Evolutionary conservation across 202 grass and related monocot species (phyloP).

Genomic region (Saccharum hybrid): DNA sequence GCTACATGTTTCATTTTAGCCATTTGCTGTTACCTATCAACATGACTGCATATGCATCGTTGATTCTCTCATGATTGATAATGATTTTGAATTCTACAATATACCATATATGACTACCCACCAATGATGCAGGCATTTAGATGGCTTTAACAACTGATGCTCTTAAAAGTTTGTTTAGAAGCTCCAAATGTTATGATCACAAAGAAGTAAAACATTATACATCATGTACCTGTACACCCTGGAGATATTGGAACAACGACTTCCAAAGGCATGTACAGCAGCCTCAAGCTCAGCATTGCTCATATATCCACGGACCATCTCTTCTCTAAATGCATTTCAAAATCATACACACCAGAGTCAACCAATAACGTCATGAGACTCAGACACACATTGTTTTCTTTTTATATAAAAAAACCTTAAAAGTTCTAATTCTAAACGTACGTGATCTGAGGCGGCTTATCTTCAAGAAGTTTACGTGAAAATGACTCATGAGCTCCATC

Average conservation of each 20-base stretch:
- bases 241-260: constrained; percentile 75
- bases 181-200: background rate
- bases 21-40: constrained; percentile 22
- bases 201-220: constrained; percentile 31
- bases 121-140: background rate
- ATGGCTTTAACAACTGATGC: constrained; percentile 23
- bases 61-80: background rate
- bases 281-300: constrained; percentile 70
- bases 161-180: background rate
- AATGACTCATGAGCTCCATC: constrained; percentile 26
- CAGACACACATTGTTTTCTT: background rate
- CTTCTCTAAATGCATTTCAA: constrained; percentile 63
- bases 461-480: constrained; percentile 55
- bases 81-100: constrained; percentile 13
- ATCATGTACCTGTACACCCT: constrained; percentile 87
- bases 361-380: background rate
- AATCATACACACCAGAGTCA: background rate
- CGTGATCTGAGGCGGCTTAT: constrained; percentile 60
- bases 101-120: constrained; percentile 10
- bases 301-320: constrained; percentile 73
- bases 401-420: constrained; percentile 6
- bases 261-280: constrained; percentile 60
- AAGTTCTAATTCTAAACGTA: constrained; percentile 48
- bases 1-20: background rate
- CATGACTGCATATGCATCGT: background rate